These are phyloP conservation scores for Pezicula carpinea DNA, from an alignment of 2,329 filamentous ascomycete genomes.

Conservation along the genomic window DNA sequence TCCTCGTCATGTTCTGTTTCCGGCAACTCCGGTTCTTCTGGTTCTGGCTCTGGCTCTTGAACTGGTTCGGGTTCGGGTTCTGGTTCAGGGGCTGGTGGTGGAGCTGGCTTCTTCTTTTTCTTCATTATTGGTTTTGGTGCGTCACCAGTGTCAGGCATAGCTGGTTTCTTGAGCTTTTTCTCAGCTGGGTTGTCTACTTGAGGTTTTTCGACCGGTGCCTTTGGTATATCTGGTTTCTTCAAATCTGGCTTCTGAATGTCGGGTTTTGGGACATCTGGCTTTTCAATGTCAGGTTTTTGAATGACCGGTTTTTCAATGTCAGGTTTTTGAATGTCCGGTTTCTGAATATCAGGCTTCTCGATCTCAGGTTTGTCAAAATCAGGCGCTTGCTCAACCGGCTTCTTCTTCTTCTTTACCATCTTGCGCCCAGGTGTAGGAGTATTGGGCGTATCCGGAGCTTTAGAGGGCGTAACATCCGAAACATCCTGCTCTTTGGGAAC, in stretches of 20 bases:
- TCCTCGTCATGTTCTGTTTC: not conserved
- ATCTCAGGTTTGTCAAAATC: not conserved
- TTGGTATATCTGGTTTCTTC: no score
- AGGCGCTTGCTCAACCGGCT: constrained; percentile 1
- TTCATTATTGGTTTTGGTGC: constrained; percentile 10
- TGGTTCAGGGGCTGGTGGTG: constrained; percentile 12
- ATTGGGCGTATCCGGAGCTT: constrained; percentile 1
- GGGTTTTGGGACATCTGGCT: no score
- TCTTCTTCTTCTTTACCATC: constrained; percentile 11
- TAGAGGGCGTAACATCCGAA: no score
- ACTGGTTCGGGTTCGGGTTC: constrained; percentile 1
- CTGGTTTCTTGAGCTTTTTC: no score
- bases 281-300: no score
- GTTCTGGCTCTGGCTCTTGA: not conserved
- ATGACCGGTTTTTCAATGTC: not conserved
- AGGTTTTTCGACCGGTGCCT: no score
- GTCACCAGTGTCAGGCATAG: not conserved
- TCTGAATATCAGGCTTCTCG: constrained; percentile 1
- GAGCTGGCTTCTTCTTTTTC: constrained; percentile 9
- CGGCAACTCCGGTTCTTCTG: no score
- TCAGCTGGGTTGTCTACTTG: no score
- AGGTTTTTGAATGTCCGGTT: not conserved
- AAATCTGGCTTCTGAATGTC: no score
- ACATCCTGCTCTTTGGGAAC: no score
- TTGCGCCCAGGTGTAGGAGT: constrained; percentile 1